Conservation (phyloP, 208 protist genomes). For the Acanthamoeba castellanii region DNA sequence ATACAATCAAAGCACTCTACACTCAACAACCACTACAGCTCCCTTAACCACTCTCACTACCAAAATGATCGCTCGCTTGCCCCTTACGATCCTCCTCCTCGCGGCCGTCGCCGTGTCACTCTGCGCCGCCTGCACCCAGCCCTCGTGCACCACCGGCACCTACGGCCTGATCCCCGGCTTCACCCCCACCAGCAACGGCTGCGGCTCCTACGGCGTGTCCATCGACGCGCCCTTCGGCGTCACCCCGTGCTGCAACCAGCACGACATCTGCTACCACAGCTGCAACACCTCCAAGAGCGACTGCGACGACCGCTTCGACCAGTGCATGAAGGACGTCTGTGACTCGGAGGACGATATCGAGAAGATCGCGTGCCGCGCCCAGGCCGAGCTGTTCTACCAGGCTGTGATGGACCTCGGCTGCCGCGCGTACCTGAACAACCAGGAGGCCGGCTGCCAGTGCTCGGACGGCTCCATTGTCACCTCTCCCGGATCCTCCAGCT, state of each 20-base stretch:
- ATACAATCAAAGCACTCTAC: no score
- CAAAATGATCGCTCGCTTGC: not conserved
- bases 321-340: slow-evolving; percentile 34
- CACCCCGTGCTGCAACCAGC: slow-evolving; percentile 28
- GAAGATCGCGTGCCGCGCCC: not conserved
- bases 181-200: not conserved
- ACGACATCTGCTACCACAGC: not conserved
- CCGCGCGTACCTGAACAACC: not conserved
- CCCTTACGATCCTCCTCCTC: not conserved
- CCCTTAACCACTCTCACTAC: no score
- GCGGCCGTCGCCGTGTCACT: not conserved
- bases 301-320: slow-evolving; percentile 1
- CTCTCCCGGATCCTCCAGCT: not conserved
- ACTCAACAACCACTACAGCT: no score
- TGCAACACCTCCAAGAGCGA: slow-evolving; percentile 43
- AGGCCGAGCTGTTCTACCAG: slow-evolving; percentile 32
- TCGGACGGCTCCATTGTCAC: not conserved
- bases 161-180: not conserved
- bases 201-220: slow-evolving; percentile 19
- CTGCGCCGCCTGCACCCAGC: not conserved
- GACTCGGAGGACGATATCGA: not conserved
- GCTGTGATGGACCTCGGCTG: slow-evolving; percentile 13
- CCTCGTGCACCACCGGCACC: slow-evolving; percentile 2
- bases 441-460: not conserved
- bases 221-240: not conserved